Conservation (phyloP, 257 asterid species). For the Solanum rostratum region DNA sequence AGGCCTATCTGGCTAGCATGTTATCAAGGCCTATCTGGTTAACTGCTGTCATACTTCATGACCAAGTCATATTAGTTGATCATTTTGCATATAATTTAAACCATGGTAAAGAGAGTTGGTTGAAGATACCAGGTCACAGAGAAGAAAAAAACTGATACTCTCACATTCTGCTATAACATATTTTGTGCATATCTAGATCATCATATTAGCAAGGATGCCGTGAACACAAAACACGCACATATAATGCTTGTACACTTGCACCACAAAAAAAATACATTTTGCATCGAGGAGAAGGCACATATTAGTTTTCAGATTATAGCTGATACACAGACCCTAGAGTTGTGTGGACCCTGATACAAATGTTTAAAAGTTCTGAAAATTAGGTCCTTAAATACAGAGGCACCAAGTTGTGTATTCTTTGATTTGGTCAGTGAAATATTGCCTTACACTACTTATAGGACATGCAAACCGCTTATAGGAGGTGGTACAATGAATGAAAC, state of each 20-base stretch:
- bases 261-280: not conserved
- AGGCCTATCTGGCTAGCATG: not conserved
- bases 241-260: not conserved
- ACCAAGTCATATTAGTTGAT: not conserved
- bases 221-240: not conserved
- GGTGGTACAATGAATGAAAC: not conserved
- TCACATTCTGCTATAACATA: not conserved
- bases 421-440: not conserved
- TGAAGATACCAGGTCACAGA: not conserved
- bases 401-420: not conserved
- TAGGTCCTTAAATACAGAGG: not conserved
- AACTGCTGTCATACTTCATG: not conserved
- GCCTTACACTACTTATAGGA: not conserved
- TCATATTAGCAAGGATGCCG: not conserved
- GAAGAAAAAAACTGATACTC: not conserved
- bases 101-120: not conserved
- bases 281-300: not conserved
- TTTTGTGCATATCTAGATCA: not conserved
- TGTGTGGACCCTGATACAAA: not conserved
- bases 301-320: not conserved
- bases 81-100: not conserved
- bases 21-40: not conserved
- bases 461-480: not conserved
- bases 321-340: not conserved
- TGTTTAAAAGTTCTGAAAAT: not conserved